These are phyloP conservation scores for Phytopythium aichiense DNA, from an alignment of 352 stramenopile genomes.

Conservation along the genomic window DNA sequence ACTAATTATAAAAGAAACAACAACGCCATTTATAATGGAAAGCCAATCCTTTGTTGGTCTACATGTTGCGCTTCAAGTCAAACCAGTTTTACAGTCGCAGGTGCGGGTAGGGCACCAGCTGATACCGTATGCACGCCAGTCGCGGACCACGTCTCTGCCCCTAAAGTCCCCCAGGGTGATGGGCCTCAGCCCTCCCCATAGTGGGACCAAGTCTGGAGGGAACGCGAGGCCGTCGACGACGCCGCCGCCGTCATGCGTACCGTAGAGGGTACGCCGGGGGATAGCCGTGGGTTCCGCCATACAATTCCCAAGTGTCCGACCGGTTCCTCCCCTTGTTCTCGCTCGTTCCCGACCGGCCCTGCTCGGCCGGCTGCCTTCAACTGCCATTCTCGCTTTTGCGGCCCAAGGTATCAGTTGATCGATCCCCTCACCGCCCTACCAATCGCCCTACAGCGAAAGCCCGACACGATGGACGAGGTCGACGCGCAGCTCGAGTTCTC, in stretches of 20 bases:
- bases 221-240: constrained; percentile 5
- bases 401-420: background rate
- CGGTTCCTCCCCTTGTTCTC: background rate
- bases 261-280: background rate
- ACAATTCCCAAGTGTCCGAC: background rate
- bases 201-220: background rate
- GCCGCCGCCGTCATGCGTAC: background rate
- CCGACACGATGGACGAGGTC: constrained; percentile 1
- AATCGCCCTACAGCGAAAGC: background rate
- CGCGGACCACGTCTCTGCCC: constrained; percentile 3
- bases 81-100: background rate
- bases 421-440: background rate
- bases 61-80: background rate
- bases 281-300: background rate
- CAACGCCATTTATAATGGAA: too few species aligned
- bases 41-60: background rate
- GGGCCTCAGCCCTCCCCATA: background rate
- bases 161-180: background rate
- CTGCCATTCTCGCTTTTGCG: constrained; percentile 9
- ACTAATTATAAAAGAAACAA: too few species aligned
- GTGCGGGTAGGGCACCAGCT: background rate
- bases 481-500: constrained; percentile 4
- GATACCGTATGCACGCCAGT: constrained; percentile 1
- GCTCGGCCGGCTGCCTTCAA: constrained; percentile 1
- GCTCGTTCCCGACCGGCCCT: background rate